Percentiles rank a stretch among this genome's conserved stretches.
Conservation (phyloP, 306 rosid genomes). For the Inga laurina region DNA sequence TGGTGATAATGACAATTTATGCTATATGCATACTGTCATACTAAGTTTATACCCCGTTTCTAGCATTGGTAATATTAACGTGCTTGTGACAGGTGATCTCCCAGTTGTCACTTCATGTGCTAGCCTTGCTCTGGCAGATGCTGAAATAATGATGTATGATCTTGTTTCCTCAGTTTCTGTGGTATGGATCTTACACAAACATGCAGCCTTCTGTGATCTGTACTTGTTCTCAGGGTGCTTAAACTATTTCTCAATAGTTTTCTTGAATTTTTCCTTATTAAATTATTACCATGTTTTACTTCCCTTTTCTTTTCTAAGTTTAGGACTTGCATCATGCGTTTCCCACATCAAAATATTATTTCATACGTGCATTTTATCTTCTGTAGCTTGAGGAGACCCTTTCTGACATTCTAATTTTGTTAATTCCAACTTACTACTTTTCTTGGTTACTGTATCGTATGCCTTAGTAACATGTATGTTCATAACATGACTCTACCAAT, state of each 20-base stretch:
- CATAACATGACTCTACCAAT: background rate
- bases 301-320: background rate
- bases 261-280: slow-evolving; percentile 9
- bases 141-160: slow-evolving; percentile 94
- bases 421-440: slow-evolving; percentile 1
- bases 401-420: background rate
- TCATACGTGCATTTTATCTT: background rate
- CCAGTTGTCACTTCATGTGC: slow-evolving; percentile 94
- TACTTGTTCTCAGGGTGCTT: slow-evolving; percentile 13
- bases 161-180: slow-evolving; percentile 90
- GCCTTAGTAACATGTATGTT: background rate
- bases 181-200: slow-evolving; percentile 55
- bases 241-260: background rate
- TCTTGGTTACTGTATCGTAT: slow-evolving; percentile 1
- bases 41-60: background rate
- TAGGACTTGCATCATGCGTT: background rate
- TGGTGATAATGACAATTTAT: background rate
- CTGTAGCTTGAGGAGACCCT: background rate
- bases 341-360: background rate
- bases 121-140: slow-evolving; percentile 96
- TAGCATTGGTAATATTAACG: slow-evolving; percentile 16
- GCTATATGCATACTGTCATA: background rate
- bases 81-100: slow-evolving; percentile 69
- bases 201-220: slow-evolving; percentile 22
- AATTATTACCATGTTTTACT: background rate